Base-by-base conservation (phyloP, 352 stramenopile genomes). In the Phytophthora parvispora region DNA sequence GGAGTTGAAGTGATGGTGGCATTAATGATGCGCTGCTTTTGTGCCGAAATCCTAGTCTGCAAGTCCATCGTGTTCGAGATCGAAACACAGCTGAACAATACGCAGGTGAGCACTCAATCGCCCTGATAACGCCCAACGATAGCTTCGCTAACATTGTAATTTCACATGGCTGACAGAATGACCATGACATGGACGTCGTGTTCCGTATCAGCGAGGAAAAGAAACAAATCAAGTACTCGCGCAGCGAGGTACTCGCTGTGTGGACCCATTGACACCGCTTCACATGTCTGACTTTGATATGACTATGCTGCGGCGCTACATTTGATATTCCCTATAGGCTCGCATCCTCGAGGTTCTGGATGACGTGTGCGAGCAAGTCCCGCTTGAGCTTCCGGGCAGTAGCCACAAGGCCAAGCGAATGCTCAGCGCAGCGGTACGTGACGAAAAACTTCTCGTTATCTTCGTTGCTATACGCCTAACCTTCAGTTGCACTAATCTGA, bases 181-280 rank as follows among this genome's bases (percentile, higher is more conserved):
- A 96, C 60, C 75, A 96, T 50, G 83, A 93, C n/a, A 81, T 96
- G 53, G 88, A 94, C 18, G 81, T 96, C 1, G 88, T 96, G 8
- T 96, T 91, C 64, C 85, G 88, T 45, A 93, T 96, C 69, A 96
- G 88, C 45, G 88, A 96, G 69, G 84, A 93, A 75, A 96, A 96
- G 73, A 93, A 93, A 67, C 86, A 90, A 54, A 84, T 96, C 62
- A 91, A 86, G 65, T 96, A 86, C 57, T 92, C 88, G 12, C 88
- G 86, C 43, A 96, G 88, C 34, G 88, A 96, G 70, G 86, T 90
- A 49, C 15, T n/a, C 40, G 2, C n/a, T 13, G 8, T 20, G 5
- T 62, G 36, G 12, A 57, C 1, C 28, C 8, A 8, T 28, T 52
- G 18, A 24, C 55, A 22, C 18, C 34, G 9, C 10, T 24, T 64